These are phyloP conservation scores for Xylaria sp. DNA, from an alignment of 2,329 filamentous ascomycete genomes.

Conservation along the genomic window DNA sequence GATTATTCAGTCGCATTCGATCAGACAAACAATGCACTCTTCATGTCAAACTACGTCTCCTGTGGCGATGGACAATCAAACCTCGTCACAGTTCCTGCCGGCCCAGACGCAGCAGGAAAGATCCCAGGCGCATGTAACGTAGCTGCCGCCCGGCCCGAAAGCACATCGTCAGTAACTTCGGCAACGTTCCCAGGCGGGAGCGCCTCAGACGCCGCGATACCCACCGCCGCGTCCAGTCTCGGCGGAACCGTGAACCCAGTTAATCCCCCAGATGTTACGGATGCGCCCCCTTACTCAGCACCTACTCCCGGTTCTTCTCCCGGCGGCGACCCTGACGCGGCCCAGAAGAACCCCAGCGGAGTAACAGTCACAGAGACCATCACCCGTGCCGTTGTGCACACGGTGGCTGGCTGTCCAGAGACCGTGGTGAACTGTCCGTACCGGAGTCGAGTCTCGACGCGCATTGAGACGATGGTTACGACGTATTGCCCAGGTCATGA, in stretches of 20 bases:
- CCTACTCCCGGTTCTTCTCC: background rate
- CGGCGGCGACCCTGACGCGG: background rate
- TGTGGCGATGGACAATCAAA: slow-evolving; percentile 33
- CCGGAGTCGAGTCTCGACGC: slow-evolving; percentile 26
- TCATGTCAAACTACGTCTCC: slow-evolving; percentile 39
- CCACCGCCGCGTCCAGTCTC: background rate
- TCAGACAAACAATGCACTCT: slow-evolving; percentile 40
- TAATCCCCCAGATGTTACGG: background rate
- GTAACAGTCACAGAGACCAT: slow-evolving; percentile 35
- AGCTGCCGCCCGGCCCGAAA: background rate
- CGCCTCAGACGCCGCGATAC: background rate
- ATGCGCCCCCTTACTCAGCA: background rate
- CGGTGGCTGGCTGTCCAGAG: slow-evolving; percentile 25
- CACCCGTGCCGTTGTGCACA: slow-evolving; percentile 33
- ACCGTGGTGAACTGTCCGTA: slow-evolving; percentile 15
- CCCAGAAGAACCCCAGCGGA: background rate
- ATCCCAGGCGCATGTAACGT: slow-evolving; percentile 36
- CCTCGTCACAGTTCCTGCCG: slow-evolving; percentile 38
- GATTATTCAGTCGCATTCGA: slow-evolving; percentile 38
- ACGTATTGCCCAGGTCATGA: slow-evolving; percentile 33
- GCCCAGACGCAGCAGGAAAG: slow-evolving; percentile 34
- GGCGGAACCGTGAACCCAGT: slow-evolving; percentile 10
- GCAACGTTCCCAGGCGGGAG: background rate
- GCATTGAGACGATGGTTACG: slow-evolving; percentile 30
- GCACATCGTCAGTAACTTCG: background rate